Percentiles rank a stretch among this genome's conserved stretches.
phyloP scores from a whole-genome alignment of 2,329 filamentous ascomycete genomes.

The Stachybotrys chlorohalonatus region DNA sequence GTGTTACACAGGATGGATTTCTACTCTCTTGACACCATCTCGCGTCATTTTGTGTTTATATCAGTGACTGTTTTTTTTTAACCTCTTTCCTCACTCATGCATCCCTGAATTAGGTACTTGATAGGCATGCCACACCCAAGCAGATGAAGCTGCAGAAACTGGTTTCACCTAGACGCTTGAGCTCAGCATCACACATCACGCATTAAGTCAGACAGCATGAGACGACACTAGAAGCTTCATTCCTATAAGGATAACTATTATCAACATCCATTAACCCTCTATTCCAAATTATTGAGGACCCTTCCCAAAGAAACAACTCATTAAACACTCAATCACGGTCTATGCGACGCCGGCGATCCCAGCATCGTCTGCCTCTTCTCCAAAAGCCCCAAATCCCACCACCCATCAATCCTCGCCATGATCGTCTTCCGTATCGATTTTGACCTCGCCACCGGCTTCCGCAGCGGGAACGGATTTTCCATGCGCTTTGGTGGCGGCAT shows the following conservation, averaged over 20 bases:
- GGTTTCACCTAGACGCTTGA: no score
- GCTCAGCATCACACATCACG: no score
- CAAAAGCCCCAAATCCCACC: constrained; percentile 45
- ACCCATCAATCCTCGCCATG: constrained; percentile 39
- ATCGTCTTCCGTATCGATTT: constrained; percentile 36
- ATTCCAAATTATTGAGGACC: neutral
- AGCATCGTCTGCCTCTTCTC: constrained; percentile 32
- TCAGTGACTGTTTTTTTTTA: no score
- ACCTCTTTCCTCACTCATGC: no score
- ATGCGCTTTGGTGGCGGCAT: constrained; percentile 6
- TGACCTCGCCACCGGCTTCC: constrained; percentile 7
- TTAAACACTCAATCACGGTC: constrained; percentile 2
- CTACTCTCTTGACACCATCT: no score
- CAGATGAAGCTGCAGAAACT: no score
- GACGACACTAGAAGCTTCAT: neutral
- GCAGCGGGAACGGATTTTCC: constrained; percentile 7
- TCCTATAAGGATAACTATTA: neutral
- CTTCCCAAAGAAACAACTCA: neutral
- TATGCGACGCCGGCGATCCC: constrained; percentile 8
- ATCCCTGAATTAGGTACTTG: no score
- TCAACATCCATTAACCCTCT: neutral
- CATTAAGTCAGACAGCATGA: no score
- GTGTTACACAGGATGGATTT: no score
- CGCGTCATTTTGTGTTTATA: no score
- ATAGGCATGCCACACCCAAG: no score